Evolutionary conservation across 202 grass and related monocot species (phyloP).

Genomic region (Carex sylvatica): DNA sequence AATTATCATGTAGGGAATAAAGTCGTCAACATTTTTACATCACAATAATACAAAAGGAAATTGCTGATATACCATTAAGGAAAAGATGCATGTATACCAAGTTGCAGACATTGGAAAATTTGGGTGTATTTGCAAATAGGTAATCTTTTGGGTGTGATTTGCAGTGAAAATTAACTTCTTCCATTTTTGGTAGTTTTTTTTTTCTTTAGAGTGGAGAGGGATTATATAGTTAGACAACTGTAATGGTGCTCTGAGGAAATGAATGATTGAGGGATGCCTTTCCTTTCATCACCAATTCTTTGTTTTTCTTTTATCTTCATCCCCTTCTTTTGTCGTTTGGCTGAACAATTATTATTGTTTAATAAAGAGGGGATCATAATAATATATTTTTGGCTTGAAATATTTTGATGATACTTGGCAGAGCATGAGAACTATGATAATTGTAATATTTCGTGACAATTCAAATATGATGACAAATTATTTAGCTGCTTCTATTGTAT

Average conservation of each 20-base stretch:
- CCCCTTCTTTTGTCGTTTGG: conserved; percentile 11
- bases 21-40: neutral
- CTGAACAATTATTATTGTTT: conserved; percentile 12
- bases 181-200: conserved; percentile 39
- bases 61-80: neutral
- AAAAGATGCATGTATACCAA: neutral
- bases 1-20: conserved; percentile 12
- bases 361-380: conserved; percentile 53
- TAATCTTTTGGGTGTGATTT: conserved; percentile 13
- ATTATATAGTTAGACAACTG: conserved; percentile 34
- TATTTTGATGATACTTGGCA: conserved; percentile 6
- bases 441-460: conserved; percentile 8
- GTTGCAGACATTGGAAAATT: conserved; percentile 1
- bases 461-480: neutral
- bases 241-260: conserved; percentile 35
- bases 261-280: conserved; percentile 37
- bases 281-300: conserved; percentile 27
- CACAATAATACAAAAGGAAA: neutral
- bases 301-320: conserved; percentile 10
- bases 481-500: neutral
- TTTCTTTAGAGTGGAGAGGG: conserved; percentile 38
- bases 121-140: conserved; percentile 9
- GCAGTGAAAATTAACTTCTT: neutral
- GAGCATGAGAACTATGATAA: neutral
- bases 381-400: conserved; percentile 2